These are phyloP conservation scores for Pleurotus sapidus DNA, from an alignment of 768 basidiomycete species.

Conservation along the genomic window DNA sequence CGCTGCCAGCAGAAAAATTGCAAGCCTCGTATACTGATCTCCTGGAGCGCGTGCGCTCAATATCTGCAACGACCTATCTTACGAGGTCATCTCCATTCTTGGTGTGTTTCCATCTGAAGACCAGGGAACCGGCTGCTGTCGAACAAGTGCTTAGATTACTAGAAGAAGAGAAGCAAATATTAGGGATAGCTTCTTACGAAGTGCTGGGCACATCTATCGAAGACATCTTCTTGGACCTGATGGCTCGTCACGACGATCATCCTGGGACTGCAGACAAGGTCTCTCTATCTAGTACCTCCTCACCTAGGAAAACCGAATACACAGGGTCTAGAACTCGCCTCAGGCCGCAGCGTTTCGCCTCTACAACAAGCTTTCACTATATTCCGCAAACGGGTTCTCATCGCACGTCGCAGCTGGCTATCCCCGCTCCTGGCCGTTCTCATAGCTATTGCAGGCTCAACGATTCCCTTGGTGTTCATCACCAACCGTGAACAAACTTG, in stretches of 20 bases:
- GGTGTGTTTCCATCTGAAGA: constrained; percentile 54
- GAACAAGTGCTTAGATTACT: constrained; percentile 54
- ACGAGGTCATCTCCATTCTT: constrained; percentile 41
- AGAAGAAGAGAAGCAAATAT: constrained; percentile 36
- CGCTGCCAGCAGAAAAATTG: constrained; percentile 22
- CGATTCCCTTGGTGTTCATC: constrained; percentile 68
- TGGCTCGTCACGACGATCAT: constrained; percentile 38
- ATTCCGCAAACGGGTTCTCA: constrained; percentile 65
- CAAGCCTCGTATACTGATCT: constrained; percentile 28
- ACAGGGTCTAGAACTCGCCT: constrained; percentile 37
- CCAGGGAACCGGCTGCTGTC: constrained; percentile 54
- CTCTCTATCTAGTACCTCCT: constrained; percentile 10
- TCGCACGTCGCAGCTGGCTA: constrained; percentile 68
- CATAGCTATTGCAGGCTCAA: constrained; percentile 59
- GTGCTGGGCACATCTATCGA: constrained; percentile 75
- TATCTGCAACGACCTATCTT: constrained; percentile 44
- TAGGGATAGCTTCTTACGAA: constrained; percentile 53
- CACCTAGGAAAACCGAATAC: constrained; percentile 15
- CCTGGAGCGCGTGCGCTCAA: constrained; percentile 35
- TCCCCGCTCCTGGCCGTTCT: constrained; percentile 52
- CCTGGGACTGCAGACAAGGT: constrained; percentile 9
- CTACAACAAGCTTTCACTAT: constrained; percentile 69
- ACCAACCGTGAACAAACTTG: constrained; percentile 50
- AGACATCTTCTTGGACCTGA: constrained; percentile 76
- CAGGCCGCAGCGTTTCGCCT: constrained; percentile 52